A percentile compares a stretch with the other conserved stretches of the same genome.
These are phyloP conservation scores for Stephania yunnanensis DNA, from an alignment of 164 flowering plant species.

Conservation along the genomic window DNA sequence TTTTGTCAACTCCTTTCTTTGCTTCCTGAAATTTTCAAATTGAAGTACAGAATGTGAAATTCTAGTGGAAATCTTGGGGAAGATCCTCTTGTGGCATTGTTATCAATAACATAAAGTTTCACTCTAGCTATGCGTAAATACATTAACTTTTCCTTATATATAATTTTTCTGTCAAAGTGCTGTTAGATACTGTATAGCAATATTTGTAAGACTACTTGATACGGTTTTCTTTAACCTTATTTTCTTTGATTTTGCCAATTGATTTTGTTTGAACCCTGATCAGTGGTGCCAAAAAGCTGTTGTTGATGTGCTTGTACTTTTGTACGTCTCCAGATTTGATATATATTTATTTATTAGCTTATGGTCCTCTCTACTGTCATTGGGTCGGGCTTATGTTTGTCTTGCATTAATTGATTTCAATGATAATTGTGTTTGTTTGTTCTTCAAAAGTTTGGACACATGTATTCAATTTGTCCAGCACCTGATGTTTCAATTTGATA, in stretches of 20 bases:
- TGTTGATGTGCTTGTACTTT: neutral
- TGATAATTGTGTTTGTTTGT: neutral
- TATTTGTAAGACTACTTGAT: no score
- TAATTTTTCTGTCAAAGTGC: neutral
- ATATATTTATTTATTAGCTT: neutral
- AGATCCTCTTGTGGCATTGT: neutral
- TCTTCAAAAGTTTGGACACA: neutral
- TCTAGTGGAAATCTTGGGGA: neutral
- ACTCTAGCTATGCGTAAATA: neutral
- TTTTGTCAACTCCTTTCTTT: neutral
- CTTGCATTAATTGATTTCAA: no score
- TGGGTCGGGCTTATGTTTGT: neutral
- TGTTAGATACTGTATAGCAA: neutral
- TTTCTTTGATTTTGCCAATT: neutral
- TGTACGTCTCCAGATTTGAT: neutral
- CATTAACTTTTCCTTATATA: neutral
- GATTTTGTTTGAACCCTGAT: neutral
- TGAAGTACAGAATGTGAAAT: neutral
- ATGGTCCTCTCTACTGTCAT: neutral
- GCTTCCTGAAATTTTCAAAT: neutral
- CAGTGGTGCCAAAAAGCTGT: neutral
- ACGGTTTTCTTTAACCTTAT: neutral
- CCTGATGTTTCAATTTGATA: neutral
- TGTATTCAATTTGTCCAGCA: neutral
- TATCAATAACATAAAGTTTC: neutral